A percentile compares a stretch with the other conserved stretches of the same genome.
These are phyloP conservation scores for Luzula sylvatica DNA, from an alignment of 176 grass and related monocot genomes.

Conservation along the genomic window DNA sequence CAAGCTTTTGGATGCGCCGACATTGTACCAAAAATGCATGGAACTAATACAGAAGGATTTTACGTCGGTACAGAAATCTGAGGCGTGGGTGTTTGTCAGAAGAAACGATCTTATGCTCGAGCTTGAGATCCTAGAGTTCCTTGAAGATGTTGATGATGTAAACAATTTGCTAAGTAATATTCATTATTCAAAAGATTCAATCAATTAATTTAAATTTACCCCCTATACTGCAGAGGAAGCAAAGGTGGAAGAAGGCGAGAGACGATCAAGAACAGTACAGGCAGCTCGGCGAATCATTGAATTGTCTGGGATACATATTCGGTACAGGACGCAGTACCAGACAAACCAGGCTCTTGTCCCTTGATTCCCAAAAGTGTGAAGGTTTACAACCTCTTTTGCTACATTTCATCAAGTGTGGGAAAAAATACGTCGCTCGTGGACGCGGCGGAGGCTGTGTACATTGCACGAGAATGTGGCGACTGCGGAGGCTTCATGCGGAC, in stretches of 20 bases:
- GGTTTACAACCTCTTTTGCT: conserved; percentile 48
- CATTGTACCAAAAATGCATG: conserved; percentile 49
- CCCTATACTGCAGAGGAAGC: conserved; percentile 21
- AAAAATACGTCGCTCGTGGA: no score
- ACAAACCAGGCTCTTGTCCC: no score
- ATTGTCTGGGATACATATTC: conserved; percentile 45
- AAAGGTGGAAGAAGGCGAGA: conserved; percentile 35
- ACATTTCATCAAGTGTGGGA: conserved; percentile 43
- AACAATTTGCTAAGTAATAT: neutral
- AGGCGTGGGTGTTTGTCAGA: conserved; percentile 64
- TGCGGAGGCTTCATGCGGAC: conserved; percentile 61
- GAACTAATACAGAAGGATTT: conserved; percentile 47
- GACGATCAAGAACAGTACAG: conserved; percentile 32
- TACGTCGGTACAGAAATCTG: conserved; percentile 38
- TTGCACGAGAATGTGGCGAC: conserved; percentile 71
- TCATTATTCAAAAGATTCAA: no score
- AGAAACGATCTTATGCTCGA: conserved; percentile 46
- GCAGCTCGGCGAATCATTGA: conserved; percentile 52
- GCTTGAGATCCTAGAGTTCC: conserved; percentile 47
- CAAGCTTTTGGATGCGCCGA: conserved; percentile 65
- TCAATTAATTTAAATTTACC: neutral
- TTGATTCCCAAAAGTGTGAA: no score
- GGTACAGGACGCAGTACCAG: neutral
- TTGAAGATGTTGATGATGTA: conserved; percentile 42
- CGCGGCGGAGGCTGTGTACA: conserved; percentile 35